Conservation (phyloP, 306 rosid species). For the Quercus suber region DNA sequence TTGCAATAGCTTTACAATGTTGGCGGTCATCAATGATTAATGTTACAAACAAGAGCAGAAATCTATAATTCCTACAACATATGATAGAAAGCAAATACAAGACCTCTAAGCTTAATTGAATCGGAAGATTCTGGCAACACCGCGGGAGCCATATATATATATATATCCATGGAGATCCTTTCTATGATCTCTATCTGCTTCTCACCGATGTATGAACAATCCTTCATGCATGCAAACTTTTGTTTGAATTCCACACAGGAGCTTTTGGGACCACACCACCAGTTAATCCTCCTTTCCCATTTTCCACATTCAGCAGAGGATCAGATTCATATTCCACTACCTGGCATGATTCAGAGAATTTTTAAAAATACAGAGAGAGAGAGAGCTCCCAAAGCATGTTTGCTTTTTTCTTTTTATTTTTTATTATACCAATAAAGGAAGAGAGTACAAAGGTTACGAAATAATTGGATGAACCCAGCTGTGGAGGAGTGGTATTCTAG, state of each 20-base stretch:
- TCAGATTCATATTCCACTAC: constrained; percentile 62
- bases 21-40: not conserved
- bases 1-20: not conserved
- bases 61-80: not conserved
- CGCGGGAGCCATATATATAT: constrained; percentile 53
- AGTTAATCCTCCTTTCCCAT: constrained; percentile 38
- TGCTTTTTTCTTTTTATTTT: not conserved
- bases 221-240: constrained; percentile 55
- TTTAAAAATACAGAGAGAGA: no score
- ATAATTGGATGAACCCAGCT: no score
- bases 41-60: not conserved
- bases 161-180: no score
- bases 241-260: constrained; percentile 61
- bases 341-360: constrained; percentile 34
- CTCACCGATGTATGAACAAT: not conserved
- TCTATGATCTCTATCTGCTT: not conserved
- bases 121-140: constrained; percentile 55
- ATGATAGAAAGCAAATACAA: constrained; percentile 5
- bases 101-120: constrained; percentile 75
- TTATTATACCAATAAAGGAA: no score
- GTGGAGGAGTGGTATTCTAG: no score
- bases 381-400: constrained; percentile 3
- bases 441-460: no score
- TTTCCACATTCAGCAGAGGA: constrained; percentile 58
- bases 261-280: constrained; percentile 37